Evolutionary conservation across 805 yeast genomes (phyloP), one percentile per base, ranked within the genome.

Genomic region (Wickerhamiella domercqiae): DNA sequence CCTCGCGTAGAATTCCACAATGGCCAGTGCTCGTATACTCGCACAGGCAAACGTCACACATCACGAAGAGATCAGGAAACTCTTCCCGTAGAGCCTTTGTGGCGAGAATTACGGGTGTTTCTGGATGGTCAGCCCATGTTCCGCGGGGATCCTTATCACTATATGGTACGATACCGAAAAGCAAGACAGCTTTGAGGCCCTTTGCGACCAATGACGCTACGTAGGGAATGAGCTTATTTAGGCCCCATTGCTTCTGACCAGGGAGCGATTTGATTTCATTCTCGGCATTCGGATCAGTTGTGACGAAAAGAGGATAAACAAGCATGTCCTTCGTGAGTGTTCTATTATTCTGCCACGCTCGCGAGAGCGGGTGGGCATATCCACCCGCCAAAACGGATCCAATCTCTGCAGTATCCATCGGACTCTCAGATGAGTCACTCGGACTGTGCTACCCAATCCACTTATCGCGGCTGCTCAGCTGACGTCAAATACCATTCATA

Each of bases 1-100:
- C 96, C 39, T 80, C 93, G 43, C 76, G 68, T 37, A 90, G 66
- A 13, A 84, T 67, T 29, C 98, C 98, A 62, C 98, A 90, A 57
- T 90, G 98, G n/a, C 98, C 98, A 52, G 90, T 97, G 39, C 77
- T 70, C 6, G 98, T 90, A 59, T 83, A 90, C 60, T 90, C 98
- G 64, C 98, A 90, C 37, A 90, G 63, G 59, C 98, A 90, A 19
- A 87, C 96, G 54, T 90, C 98, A 53, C 94, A 80, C 70, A 84
- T 73, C 45, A 90, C 72, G 56, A 76, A 87, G 41, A 90, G 67
- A 20, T 72, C 78, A 3, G 98, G 97, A 62, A 80, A 86, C 13
- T 69, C 60, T 32, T 58, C 45, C 42, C 68, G 68, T 39, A 90
- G 66, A 2, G 70, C 64, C 52, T 74, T 77, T 49, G 80, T 76